phyloP scores from a whole-genome alignment of 2,329 filamentous ascomycete species.

The Claviceps sp. region DNA sequence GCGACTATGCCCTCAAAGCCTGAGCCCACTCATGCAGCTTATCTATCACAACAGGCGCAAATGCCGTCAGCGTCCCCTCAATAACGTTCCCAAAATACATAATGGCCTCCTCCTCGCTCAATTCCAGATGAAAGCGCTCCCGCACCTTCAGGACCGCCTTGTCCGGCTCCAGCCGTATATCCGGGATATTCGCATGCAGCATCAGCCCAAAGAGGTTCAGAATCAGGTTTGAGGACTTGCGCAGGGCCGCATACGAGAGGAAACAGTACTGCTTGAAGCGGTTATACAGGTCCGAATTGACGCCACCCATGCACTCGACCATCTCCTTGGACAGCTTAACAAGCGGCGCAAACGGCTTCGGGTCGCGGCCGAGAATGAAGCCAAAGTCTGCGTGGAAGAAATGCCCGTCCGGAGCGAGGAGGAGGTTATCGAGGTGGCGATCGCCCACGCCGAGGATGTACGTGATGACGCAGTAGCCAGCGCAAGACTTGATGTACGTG shows the following conservation, averaged over 20 bases:
- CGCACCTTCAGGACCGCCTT: constrained; percentile 91
- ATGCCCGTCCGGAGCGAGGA: constrained; percentile 77
- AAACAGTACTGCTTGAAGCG: constrained; percentile 95
- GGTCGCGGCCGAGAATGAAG: constrained; percentile 92
- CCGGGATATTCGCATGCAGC: constrained; percentile 94
- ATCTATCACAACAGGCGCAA: constrained; percentile 91
- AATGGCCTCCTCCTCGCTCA: constrained; percentile 85
- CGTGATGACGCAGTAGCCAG: constrained; percentile 96
- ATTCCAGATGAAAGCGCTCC: constrained; percentile 83
- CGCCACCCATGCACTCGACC: constrained; percentile 95
- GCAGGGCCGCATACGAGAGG: constrained; percentile 79
- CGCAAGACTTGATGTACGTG: constrained; percentile 89
- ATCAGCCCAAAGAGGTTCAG: constrained; percentile 93
- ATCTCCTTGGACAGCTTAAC: constrained; percentile 98
- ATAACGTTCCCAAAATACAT: constrained; percentile 79
- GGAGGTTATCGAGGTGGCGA: constrained; percentile 86
- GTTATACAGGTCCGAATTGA: constrained; percentile 65
- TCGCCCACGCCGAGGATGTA: constrained; percentile 95
- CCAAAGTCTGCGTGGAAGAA: constrained; percentile 99
- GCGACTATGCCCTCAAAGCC: constrained; percentile 58
- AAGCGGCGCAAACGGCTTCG: constrained; percentile 89
- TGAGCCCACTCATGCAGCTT: constrained; percentile 88
- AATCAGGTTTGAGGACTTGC: constrained; percentile 82
- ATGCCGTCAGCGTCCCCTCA: constrained; percentile 76
- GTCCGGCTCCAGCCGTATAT: constrained; percentile 83